A percentile compares a stretch with the other conserved stretches of the same genome.
Evolutionary conservation across 257 asterid genomes (phyloP).

Genomic region (Nicotiana noctiflora): DNA sequence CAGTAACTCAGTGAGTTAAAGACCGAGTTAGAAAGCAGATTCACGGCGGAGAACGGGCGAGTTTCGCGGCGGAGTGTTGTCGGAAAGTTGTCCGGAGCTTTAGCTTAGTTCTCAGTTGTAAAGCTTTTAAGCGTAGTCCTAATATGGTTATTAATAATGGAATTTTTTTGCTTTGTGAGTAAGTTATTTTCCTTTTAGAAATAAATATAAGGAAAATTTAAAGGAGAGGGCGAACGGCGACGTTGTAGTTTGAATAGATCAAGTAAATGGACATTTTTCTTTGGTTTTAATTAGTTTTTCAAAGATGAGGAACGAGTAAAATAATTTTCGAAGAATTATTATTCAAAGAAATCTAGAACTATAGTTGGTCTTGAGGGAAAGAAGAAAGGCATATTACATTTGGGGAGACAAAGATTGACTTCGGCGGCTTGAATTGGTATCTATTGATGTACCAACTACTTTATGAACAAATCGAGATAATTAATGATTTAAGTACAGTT

Average conservation of each 20-base stretch:
- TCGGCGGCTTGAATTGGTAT: constrained; percentile 1
- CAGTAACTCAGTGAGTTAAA: constrained; percentile 17
- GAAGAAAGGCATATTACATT: constrained; percentile 10
- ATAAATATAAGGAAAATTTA: background rate
- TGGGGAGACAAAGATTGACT: background rate
- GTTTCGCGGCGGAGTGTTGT: background rate
- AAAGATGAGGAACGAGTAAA: background rate
- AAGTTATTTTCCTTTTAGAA: background rate
- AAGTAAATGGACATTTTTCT: background rate
- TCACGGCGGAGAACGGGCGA: background rate
- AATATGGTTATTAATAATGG: background rate
- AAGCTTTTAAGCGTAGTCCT: background rate
- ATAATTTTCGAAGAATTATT: background rate
- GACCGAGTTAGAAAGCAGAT: background rate
- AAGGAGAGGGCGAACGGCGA: background rate
- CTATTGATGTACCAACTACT: background rate
- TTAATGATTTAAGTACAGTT: background rate
- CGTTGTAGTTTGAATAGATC: constrained; percentile 8
- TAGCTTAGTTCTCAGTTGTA: background rate
- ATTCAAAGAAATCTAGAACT: background rate
- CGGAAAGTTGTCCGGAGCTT: constrained; percentile 1
- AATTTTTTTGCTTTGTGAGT: background rate
- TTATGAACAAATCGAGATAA: background rate
- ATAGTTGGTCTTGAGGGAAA: background rate
- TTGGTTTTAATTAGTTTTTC: background rate